Base-by-base conservation (phyloP, 2,329 filamentous ascomycete species). In the Calonectria ilicicola region DNA sequence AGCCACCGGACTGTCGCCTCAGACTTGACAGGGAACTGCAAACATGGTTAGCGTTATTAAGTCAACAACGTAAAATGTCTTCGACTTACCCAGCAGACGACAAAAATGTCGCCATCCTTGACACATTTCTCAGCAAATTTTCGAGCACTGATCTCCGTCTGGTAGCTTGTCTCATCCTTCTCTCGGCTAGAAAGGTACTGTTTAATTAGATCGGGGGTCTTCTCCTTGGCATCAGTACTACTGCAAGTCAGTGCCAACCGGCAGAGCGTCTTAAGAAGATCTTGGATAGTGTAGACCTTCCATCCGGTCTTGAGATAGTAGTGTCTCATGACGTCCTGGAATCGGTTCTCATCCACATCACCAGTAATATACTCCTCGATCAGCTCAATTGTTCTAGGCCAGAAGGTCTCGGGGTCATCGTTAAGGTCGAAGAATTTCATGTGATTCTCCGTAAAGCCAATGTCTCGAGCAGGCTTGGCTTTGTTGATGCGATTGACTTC, bases 241-340 rank as follows among this genome's bases (percentile, higher is more conserved):
- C 96, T 94, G 82, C 98, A 95, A n/a, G 91, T 91, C 21, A 95
- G 89, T 27, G 94, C 95, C 71, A 96, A 93, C 70, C 95, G 93
- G 71, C 93, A 93, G 46, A 98, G 90, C 1, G 93, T 93, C 81
- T 92, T 92, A 66, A 98, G 90, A 35, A 98, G 91, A 82, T 98
- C 96, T 81, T 97, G 95, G 75, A 98, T 92, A 5, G 95, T 96
- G 86, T 98, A 99, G 46, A 98, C 86, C 80, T 95, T 95, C 93
- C 96, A 99, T 8, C 97, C 97, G 76, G 92, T 94, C 81, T 93
- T 93, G 70, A 98, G 89, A 82, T 98, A 99, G 85, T 95, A 98
- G 76, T 96, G 94, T 27, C 97, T 93, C 69, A 99, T 88, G 7
- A 95, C 93, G 80, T 98, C 96, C 83, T 98, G 96, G 77, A 98